Evolutionary conservation across 2,329 filamentous ascomycete genomes (phyloP).

Genomic region (Microsporum canis): DNA sequence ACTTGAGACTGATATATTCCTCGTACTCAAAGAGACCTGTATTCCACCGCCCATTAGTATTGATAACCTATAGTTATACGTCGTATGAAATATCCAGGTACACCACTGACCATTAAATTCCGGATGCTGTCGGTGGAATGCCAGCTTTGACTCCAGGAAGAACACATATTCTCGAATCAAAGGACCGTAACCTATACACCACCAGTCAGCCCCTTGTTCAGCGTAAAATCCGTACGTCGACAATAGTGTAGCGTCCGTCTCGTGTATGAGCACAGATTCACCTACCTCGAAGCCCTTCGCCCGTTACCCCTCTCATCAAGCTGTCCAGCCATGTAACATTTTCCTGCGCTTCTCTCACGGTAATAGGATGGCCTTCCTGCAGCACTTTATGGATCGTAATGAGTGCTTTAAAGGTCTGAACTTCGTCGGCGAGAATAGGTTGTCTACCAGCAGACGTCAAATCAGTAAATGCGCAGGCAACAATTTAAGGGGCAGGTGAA

Average conservation of each 20-base stretch:
- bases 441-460: constrained; percentile 46
- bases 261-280: constrained; percentile 6
- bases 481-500: neutral
- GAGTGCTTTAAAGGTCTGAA: constrained; percentile 96
- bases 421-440: constrained; percentile 94
- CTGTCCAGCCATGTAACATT: constrained; percentile 89
- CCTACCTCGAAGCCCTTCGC: constrained; percentile 68
- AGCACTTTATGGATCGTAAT: constrained; percentile 97
- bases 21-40: constrained; percentile 86
- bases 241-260: constrained; percentile 9
- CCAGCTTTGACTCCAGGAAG: constrained; percentile 85
- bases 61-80: neutral
- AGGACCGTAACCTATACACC: constrained; percentile 59
- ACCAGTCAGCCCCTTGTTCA: neutral
- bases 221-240: neutral
- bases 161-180: constrained; percentile 95
- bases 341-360: constrained; percentile 75
- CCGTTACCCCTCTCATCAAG: constrained; percentile 67
- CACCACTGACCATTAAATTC: constrained; percentile 72
- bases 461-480: neutral
- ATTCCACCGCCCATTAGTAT: constrained; percentile 9
- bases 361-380: constrained; percentile 86
- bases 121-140: constrained; percentile 92
- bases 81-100: neutral
- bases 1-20: constrained; percentile 95